Base-by-base conservation (phyloP, 164 flowering plant genomes). In the Magnolia sinica region DNA sequence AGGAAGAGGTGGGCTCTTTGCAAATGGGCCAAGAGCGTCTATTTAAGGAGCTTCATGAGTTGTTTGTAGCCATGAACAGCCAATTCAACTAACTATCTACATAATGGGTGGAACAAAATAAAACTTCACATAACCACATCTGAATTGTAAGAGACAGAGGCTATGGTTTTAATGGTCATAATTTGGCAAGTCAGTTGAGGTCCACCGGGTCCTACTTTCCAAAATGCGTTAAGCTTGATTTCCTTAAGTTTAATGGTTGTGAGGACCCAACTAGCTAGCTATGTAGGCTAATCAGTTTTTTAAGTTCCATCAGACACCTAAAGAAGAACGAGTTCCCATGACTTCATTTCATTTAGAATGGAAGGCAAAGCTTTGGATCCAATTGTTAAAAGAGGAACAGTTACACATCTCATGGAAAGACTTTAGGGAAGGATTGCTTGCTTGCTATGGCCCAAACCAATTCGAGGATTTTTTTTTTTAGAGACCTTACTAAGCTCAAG, bases 301-400 rank as follows among this genome's bases (percentile, higher is more conserved):
- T 22, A 16, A 55, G 11, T 72, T 72, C 23, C 74, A 72, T 72
- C 52, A 72, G 22, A 72, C 74, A 4, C 74, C 64, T 14, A 22
- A 22, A 23, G 64, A 4, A 8, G 61, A 71, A 8, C 0, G 58
- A 8, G 13, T 71, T 8, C 37, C 11, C 16, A 9, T 71, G 19
- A 59, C 73, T 10, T 49, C 73, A 9, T 71, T 71, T 20, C 8
- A 71, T 20, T 59, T 71, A 0, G 61, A 49, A 71, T 19, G 51
- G 5, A 16, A 45, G n/a, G 72, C 55, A 8, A 8, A 69, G 24
- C 19, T 37, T 18, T 69, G 61, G 59, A 16, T 31, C 59, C 59
- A 71, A 50, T 50, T 71, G 14, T 4, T 71, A 9, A 49, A 50
- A 16, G 16, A 71, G 13, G 61, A 71, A 8, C 10, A 7, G 59